These are phyloP conservation scores for Hypoxylon sp. DNA, from an alignment of 2,329 filamentous ascomycete genomes.

Conservation along the genomic window DNA sequence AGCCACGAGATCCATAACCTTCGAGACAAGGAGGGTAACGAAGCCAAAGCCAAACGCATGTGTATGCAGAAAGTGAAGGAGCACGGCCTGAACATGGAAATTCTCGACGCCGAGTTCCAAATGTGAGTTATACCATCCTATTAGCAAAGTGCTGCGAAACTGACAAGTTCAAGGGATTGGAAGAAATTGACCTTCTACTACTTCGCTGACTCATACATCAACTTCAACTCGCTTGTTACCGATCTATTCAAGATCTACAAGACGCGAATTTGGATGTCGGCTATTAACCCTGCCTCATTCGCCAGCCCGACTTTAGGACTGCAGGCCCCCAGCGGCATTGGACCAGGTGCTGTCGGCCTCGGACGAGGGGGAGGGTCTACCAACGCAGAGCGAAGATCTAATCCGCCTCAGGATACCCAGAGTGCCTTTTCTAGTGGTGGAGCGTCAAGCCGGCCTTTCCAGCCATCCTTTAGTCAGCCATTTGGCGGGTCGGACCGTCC, in stretches of 20 bases:
- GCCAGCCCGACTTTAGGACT: conserved; percentile 81
- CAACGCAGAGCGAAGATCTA: conserved; percentile 64
- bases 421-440: conserved; percentile 55
- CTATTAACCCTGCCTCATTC: conserved; percentile 97
- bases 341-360: conserved; percentile 74
- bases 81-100: conserved; percentile 97
- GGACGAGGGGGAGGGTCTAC: conserved; percentile 61
- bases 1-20: conserved; percentile 90
- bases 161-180: conserved; percentile 79
- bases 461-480: conserved; percentile 58
- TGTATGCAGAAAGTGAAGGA: conserved; percentile 98
- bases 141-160: conserved; percentile 20
- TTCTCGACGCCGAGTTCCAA: conserved; percentile 97
- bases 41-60: conserved; percentile 96
- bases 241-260: conserved; percentile 99
- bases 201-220: conserved; percentile 97
- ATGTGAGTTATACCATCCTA: conserved; percentile 74
- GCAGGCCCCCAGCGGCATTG: conserved; percentile 75
- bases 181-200: conserved; percentile 99
- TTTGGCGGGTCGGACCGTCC: conserved; percentile 60
- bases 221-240: conserved; percentile 97
- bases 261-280: conserved; percentile 99
- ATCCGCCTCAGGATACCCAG: conserved; percentile 57
- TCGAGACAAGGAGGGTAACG: conserved; percentile 95
- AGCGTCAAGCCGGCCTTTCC: conserved; percentile 59